phyloP scores from a whole-genome alignment of 2,329 filamentous ascomycete genomes.

The Aspergillus pseudoviridinutans region DNA sequence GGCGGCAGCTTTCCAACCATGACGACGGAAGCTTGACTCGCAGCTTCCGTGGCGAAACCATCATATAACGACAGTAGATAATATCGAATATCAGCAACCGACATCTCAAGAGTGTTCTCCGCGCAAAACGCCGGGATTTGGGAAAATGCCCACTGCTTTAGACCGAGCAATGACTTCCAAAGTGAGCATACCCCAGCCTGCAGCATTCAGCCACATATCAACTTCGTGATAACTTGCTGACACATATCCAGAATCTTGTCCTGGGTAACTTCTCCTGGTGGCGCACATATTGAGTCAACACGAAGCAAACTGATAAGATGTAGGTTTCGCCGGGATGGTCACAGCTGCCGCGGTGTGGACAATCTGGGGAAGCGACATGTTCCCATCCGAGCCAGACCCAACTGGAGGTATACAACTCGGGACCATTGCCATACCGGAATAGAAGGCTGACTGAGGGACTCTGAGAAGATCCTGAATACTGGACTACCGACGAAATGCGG shows the following conservation, averaged over 20 bases:
- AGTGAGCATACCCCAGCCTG: constrained; percentile 39
- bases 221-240: constrained; percentile 2
- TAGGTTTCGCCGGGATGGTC: constrained; percentile 77
- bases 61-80: background rate
- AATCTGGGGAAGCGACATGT: constrained; percentile 82
- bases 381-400: constrained; percentile 72
- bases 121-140: background rate
- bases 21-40: background rate
- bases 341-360: constrained; percentile 77
- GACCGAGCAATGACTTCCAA: constrained; percentile 68
- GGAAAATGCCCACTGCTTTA: constrained; percentile 63
- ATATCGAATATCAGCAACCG: constrained; percentile 15
- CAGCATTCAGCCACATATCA: background rate
- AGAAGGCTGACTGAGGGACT: constrained; percentile 6
- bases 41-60: background rate
- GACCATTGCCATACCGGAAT: background rate
- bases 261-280: constrained; percentile 50
- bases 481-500: constrained; percentile 76
- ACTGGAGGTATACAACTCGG: constrained; percentile 56
- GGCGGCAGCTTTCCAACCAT: constrained; percentile 2
- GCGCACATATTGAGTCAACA: background rate
- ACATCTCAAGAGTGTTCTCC: background rate
- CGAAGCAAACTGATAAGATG: constrained; percentile 21
- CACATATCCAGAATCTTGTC: constrained; percentile 58
- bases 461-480: constrained; percentile 57